phyloP scores from a whole-genome alignment of 1,284 basidiomycete genomes.

The Pseudomicrostroma phylloplanum region DNA sequence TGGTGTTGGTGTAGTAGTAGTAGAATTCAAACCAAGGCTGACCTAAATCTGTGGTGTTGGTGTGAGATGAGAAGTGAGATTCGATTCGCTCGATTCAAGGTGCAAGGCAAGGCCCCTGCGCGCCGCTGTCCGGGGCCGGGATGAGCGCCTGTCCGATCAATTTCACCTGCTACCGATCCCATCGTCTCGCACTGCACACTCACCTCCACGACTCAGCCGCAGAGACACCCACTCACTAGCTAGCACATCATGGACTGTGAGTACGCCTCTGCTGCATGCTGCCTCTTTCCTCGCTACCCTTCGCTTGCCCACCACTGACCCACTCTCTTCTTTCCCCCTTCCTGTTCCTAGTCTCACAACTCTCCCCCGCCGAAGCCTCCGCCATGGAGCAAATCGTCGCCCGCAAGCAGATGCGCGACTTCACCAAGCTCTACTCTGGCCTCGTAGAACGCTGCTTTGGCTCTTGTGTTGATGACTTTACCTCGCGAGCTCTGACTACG shows the following conservation, averaged over 20 bases:
- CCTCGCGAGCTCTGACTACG: slow-evolving; percentile 79
- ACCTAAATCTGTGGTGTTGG: no score
- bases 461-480: slow-evolving; percentile 92
- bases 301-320: neutral
- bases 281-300: neutral
- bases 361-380: slow-evolving; percentile 43
- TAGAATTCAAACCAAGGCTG: no score
- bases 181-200: no score
- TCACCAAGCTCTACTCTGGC: slow-evolving; percentile 89
- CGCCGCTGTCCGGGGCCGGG: no score
- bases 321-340: neutral
- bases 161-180: no score
- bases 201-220: no score
- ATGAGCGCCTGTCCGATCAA: no score
- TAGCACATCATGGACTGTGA: slow-evolving; percentile 18
- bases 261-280: slow-evolving; percentile 2
- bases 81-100: no score
- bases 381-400: slow-evolving; percentile 48
- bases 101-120: no score
- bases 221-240: neutral
- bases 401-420: slow-evolving; percentile 85
- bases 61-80: no score
- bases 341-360: slow-evolving; percentile 32
- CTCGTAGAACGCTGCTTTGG: slow-evolving; percentile 94
- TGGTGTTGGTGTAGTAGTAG: no score